Evolutionary conservation across 2,329 filamentous ascomycete species (phyloP).

Genomic region (Aspergillus unguis): DNA sequence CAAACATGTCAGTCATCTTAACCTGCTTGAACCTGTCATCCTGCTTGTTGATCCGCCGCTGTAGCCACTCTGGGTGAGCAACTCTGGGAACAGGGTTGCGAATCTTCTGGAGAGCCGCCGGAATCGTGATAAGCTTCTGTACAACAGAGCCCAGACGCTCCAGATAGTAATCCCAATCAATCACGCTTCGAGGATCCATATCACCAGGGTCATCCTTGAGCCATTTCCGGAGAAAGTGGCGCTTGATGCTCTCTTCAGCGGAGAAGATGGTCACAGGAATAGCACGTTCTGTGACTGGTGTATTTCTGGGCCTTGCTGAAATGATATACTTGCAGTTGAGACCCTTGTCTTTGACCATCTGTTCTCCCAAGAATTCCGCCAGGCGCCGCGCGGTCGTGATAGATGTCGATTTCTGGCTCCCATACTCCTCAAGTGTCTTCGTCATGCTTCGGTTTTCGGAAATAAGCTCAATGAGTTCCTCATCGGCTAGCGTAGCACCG

Average conservation of each 20-base stretch:
- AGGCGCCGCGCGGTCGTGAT: conserved; percentile 95
- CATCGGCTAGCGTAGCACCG: conserved; percentile 85
- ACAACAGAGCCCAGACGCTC: conserved; percentile 96
- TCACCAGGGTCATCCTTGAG: conserved; percentile 86
- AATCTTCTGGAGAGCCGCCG: conserved; percentile 90
- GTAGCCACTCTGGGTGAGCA: conserved; percentile 93
- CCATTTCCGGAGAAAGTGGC: conserved; percentile 91
- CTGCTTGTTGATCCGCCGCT: conserved; percentile 87
- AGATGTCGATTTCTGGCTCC: conserved; percentile 93
- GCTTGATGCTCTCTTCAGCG: conserved; percentile 81
- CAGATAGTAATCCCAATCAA: conserved; percentile 97
- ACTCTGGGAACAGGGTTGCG: conserved; percentile 92
- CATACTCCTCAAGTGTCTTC: conserved; percentile 96
- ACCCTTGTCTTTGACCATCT: conserved; percentile 99
- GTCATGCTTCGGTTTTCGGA: conserved; percentile 98
- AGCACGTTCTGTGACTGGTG: conserved; percentile 90
- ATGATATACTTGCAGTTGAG: conserved; percentile 99
- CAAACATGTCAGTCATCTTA: conserved; percentile 93
- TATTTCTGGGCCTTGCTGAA: conserved; percentile 77
- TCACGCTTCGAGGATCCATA: conserved; percentile 82
- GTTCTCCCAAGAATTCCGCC: conserved; percentile 92
- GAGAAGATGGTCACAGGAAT: conserved; percentile 97
- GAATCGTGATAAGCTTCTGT: conserved; percentile 98
- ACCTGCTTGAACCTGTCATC: conserved; percentile 98
- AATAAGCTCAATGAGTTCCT: conserved; percentile 99